Evolutionary conservation across 2,329 filamentous ascomycete species (phyloP), one percentile per base, ranked within the genome.

Genomic region (Xylariaceae sp.): DNA sequence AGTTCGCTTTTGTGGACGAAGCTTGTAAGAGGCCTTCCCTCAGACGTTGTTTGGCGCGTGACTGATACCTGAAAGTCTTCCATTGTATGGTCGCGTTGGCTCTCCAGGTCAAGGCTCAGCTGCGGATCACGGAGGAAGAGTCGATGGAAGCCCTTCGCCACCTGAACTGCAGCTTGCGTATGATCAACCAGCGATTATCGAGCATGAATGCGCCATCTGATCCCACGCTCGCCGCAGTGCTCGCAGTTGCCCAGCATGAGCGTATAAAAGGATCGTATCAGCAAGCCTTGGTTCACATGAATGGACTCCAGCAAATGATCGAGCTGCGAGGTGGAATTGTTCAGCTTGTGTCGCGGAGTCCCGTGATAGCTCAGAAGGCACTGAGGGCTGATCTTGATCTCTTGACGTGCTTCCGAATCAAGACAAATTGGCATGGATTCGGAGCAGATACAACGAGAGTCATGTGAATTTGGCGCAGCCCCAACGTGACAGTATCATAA

Each of bases 291-390:
- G 39, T 63, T 12, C 62, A 65, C 39, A 45, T 64, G 17, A 38
- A 56, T 13, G 61, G 62, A 1, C 43, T 63, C 13, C 45, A 50
- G 39, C 50, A 44, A 12, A 59, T 65, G 42, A 42, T 62, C 17
- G 44, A 56, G 17, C 28, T 63, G 22, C 55, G 60, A 9, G 62
- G 62, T n/a, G 62, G 62, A 0, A 49, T 62, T 4, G 26, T 26
- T 8, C 15, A 37, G 1, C 44, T 64, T 9, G 18, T 45, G 3
- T 29, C 16, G 2, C 32, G 45, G 12, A 38, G 33, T n/a, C 47
- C 53, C 9, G 45, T 34, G 3, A 29, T 59, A 9, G 44, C 50
- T 4, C 49, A 54, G 30, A 59, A 57, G 46, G 49, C 52, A 2
- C 37, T 45, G 19, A 52, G 52, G 17, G 49, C 52, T 11, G 55